Base-by-base conservation (phyloP, 2,329 filamentous ascomycete species). In the Claviceps humidiphila region DNA sequence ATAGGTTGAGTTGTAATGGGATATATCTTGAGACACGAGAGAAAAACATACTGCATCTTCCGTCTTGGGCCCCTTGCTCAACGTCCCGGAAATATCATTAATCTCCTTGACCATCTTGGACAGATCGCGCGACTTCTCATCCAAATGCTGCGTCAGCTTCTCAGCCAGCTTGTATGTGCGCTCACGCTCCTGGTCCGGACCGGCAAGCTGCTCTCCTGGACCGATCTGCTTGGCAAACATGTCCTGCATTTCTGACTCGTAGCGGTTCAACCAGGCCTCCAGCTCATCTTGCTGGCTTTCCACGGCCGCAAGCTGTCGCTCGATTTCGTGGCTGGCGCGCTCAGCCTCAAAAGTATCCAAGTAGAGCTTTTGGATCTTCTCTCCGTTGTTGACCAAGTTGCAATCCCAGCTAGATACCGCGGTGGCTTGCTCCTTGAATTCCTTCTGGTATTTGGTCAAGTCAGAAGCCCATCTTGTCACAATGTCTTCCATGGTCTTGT, bases 401-500 rank as follows among this genome's bases (percentile, higher is more conserved):
- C 89, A 82, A 66, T 98, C 93, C 94, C 94, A 98, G 45, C 80
- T 77, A 13, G 89, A 86, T 14, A 97, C 88, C 57, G 89, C 85
- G 55, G 83, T 79, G 4, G 94, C 91, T 66, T 97, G 89, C 38
- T 85, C 79, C 65, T 94, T 89, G 72, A 97, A 98, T 54, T 95
- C 89, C 66, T 95, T 95, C 64, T 97, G 91, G 64, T 98, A 96
- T 64, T 95, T 94, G 51, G 89, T 86, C 49, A 98, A 74, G 63
- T 97, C 93, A 0, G 89, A 89, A 2, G 93, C 93, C 93, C 93
- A 98, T 37, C 89, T 83, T 4, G 89, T 96, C 58, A 98, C 89
- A 57, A 98, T 96, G 66, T 98, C 93, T 63, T 98, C 93, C 87
- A 98, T 96, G 0, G 91, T 95, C 72, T 95, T 97, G 69, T 96